These are phyloP conservation scores for Ricinus communis DNA, from an alignment of 345 rosid species.

Conservation along the genomic window DNA sequence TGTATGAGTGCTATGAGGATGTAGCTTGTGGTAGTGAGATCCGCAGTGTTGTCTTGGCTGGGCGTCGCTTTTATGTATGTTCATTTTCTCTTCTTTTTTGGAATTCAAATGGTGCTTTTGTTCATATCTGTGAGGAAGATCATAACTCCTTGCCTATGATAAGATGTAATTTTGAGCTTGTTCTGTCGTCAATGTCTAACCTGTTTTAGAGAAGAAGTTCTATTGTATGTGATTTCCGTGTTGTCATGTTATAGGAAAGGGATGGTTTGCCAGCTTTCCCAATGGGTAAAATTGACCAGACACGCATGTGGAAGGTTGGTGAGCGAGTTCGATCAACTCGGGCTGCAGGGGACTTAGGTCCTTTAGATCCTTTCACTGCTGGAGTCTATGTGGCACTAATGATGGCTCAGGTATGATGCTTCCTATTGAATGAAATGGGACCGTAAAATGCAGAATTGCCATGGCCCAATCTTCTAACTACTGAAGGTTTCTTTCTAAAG, in stretches of 20 bases:
- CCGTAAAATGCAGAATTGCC: not conserved
- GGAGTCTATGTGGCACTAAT: slow-evolving; percentile 86
- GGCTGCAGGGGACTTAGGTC: slow-evolving; percentile 78
- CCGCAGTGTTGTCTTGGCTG: slow-evolving; percentile 87
- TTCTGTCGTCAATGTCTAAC: not conserved
- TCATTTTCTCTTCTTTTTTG: not conserved
- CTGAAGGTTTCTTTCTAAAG: not conserved
- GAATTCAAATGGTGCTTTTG: not conserved
- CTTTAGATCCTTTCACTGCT: slow-evolving; percentile 76
- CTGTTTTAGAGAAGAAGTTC: too few relatives aligned
- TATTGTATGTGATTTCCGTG: not conserved
- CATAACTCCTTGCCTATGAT: not conserved
- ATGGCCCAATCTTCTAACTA: not conserved
- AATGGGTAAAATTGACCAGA: slow-evolving; percentile 94
- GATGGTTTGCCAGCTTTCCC: slow-evolving; percentile 95
- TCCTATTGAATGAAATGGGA: not conserved
- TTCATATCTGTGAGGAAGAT: not conserved
- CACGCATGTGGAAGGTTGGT: slow-evolving; percentile 97
- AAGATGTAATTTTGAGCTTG: not conserved
- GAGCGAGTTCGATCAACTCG: slow-evolving; percentile 65
- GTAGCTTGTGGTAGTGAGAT: slow-evolving; percentile 83
- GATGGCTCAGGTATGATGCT: slow-evolving; percentile 85
- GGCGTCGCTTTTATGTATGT: slow-evolving; percentile 82
- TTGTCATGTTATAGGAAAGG: slow-evolving; percentile 55
- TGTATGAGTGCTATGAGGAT: slow-evolving; percentile 91